These are phyloP conservation scores for Akanthomyces uredinophilus DNA, from an alignment of 2,329 filamentous ascomycete genomes.

Conservation along the genomic window DNA sequence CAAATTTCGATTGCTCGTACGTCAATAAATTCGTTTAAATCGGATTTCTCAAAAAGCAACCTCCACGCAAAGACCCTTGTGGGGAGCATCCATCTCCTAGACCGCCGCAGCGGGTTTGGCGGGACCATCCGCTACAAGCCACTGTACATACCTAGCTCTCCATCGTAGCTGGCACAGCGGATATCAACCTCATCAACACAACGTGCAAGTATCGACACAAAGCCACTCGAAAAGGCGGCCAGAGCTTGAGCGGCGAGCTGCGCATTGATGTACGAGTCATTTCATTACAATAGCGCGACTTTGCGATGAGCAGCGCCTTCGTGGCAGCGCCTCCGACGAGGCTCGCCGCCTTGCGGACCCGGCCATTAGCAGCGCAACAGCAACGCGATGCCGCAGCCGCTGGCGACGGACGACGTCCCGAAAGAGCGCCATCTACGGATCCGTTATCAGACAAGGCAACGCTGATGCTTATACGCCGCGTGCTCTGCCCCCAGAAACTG, in stretches of 20 bases:
- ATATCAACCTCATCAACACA: neutral
- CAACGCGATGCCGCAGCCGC: constrained; percentile 23
- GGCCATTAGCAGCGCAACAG: constrained; percentile 16
- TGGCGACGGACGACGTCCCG: constrained; percentile 24
- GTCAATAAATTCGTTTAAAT: neutral
- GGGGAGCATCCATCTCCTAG: neutral
- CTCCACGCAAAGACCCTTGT: neutral
- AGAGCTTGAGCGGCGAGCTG: neutral
- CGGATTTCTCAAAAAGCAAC: neutral
- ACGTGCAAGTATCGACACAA: neutral
- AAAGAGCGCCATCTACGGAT: constrained; percentile 37
- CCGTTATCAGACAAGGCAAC: constrained; percentile 75
- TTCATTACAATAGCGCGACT: neutral
- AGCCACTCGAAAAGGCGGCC: neutral
- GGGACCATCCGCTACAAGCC: neutral
- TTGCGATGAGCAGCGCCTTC: constrained; percentile 9
- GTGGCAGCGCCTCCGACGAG: constrained; percentile 8
- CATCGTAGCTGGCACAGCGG: neutral
- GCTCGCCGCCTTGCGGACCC: constrained; percentile 12
- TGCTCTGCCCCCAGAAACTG: constrained; percentile 70
- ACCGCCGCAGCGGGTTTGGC: neutral
- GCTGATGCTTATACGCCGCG: constrained; percentile 71
- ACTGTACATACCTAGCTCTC: neutral
- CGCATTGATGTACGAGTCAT: neutral
- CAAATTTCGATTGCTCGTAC: neutral